These are phyloP conservation scores for Piper betle DNA, from an alignment of 164 flowering plant species.

Conservation along the genomic window DNA sequence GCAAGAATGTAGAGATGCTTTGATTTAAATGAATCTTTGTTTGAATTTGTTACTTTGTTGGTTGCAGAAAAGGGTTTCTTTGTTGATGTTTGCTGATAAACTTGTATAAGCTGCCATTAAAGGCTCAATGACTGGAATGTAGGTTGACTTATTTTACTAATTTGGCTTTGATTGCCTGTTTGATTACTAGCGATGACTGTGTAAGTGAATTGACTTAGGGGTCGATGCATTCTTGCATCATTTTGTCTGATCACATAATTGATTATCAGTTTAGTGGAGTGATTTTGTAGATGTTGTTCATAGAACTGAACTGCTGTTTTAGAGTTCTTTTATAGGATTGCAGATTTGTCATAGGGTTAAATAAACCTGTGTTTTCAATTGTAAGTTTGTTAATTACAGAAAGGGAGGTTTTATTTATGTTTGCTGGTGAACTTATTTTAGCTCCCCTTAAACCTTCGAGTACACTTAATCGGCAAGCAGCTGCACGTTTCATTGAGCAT, in stretches of 20 bases:
- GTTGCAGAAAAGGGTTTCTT: background rate
- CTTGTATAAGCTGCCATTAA: too few relatives aligned
- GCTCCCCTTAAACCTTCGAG: slow-evolving; percentile 79
- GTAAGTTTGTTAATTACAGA: background rate
- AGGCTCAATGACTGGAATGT: too few relatives aligned
- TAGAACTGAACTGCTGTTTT: background rate
- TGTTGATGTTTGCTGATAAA: background rate
- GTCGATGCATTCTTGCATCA: too few relatives aligned
- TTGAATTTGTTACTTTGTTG: background rate
- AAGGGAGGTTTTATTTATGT: background rate
- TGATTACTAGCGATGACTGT: too few relatives aligned
- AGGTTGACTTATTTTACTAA: too few relatives aligned
- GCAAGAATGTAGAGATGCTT: background rate
- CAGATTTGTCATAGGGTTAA: background rate
- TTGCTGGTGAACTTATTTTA: slow-evolving; percentile 16
- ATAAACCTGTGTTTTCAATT: background rate
- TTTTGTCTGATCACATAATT: background rate
- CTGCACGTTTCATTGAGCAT: slow-evolving; percentile 89
- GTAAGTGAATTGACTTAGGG: too few relatives aligned
- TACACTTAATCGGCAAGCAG: slow-evolving; percentile 63
- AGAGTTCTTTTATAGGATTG: background rate
- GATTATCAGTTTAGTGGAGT: background rate
- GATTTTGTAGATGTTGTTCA: background rate
- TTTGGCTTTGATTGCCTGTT: too few relatives aligned
- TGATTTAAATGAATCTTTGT: background rate